Base-by-base conservation (phyloP, 495 filamentous ascomycete genomes). In the Extremus antarcticus region DNA sequence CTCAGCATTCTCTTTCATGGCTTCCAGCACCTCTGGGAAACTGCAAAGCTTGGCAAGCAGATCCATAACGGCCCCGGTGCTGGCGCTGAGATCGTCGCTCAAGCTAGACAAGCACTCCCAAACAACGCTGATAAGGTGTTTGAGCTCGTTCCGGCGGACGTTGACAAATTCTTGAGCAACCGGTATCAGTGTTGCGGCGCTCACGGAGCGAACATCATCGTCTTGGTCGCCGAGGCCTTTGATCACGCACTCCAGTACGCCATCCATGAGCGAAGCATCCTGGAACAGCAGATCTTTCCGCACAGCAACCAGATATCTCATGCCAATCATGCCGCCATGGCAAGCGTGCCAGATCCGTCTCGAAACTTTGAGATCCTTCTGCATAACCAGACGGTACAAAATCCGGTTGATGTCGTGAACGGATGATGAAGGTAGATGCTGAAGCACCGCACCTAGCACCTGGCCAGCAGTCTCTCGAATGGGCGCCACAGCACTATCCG, bases 381-480 rank as follows among this genome's bases (percentile, higher is more conserved):
- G 88, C 87, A 95, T 94, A 41, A 97, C 87, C 69, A 98, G 85
- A 19, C 85, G 78, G 55, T 90, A 84, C 16, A 98, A 74, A 43
- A 90, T 80, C 20, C 74, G 76, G 60, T 95, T 95, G 43, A 90
- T 84, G 41, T 79, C 75, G 55, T 88, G 78, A 47, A 97, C 90
- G 24, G 87, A 87, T 25, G 72, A 67, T 0, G 83, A 72, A 13
- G 87, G 78, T 17, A 95, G 71, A 68, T 95, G 85, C 51, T 84
- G 84, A 43, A 98, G 74, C 38, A 95, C 78, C 11, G 91, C 85
- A 63, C 91, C 94, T 21, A 98, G 74, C 1, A 89, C 90, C 69
- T 98, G 92, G n/a, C 92, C 94, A 22, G 94, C 87, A 0, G 92
- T 95, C 70, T 98, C 92, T 57, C 92, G 77, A 55, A 98, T 95